Base-by-base conservation (phyloP, 495 filamentous ascomycete species). In the Massariosphaeria phaeospora region DNA sequence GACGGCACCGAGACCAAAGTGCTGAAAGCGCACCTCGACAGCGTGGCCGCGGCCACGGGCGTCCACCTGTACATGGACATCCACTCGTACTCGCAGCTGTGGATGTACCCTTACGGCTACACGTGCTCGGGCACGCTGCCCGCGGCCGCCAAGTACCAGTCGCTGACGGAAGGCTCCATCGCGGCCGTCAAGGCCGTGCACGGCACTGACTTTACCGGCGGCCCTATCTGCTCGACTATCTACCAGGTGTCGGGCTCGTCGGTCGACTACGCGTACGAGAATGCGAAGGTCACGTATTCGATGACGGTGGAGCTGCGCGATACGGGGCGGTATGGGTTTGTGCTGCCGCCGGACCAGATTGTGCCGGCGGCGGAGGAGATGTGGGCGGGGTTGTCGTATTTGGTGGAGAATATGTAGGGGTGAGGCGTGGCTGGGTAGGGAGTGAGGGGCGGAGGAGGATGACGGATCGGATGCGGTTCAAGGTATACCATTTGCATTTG, bases 31-130 rank as follows among this genome's bases (percentile, higher is more conserved):
- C 75, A 71, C 36, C 59, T 76, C 7, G 64, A 74, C 33, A 44
- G 27, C 1, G 46, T 81, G 43, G 68, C 70, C 20, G 55, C 57
- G 0, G 39, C 53, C 18, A 66, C 74, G 53, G 79, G 79, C 17
- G 67, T 82, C 42, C 78, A 81, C 66, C 52, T 83, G 15, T 84
- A 71, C 62, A 78, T 84, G 50, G 81, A 84, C 66, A 78, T 75
- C 65, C 81, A 84, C 63, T 72, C 72, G 13, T 84, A 83, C 66
- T 69, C 71, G 2, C 80, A 84, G 63, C 66, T 75, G 7, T 73
- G 70, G 35, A 72, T 75, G 71, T 59, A 63, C 53, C 59, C 70
- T 9, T 79, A 80, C 47, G 67, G 76, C 48, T 73, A 75, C 21
- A 67, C 69, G 40, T 79, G 78, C 60, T 62, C 64, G 33, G 69